Evolutionary conservation across 2,329 filamentous ascomycete genomes (phyloP), one percentile per base, ranked within the genome.

Genomic region (Verticillium albo-atrum): DNA sequence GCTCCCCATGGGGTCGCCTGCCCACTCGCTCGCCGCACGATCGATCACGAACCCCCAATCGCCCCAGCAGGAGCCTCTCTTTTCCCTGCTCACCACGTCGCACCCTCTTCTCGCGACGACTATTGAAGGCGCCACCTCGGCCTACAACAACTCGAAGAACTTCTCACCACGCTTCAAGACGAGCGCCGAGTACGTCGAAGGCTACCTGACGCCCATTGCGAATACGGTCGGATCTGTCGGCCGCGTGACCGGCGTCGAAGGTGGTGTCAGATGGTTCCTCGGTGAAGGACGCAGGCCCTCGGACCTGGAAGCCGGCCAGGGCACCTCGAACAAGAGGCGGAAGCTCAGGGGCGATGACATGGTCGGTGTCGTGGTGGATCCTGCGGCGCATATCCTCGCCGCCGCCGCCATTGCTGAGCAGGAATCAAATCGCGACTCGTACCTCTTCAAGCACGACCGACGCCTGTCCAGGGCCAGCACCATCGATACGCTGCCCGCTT

Each of bases 101-200:
- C 92, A 97, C 70, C 94, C 94, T 0, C 80, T 96, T 62, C 83
- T 97, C 17, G 92, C 91, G 10, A 91, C 87, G 28, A 92, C 92
- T 0, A 93, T 96, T 66, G 91, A 91, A 65, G 88, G 89, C 57
- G 94, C 92, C 0, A 84, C 94, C 7, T 92, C 90, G 1, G 91
- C 91, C 1, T 98, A 98, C 72, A 89, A 89, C 28, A 88, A 84
- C 3, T 92, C 91, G 12, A 97, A 98, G 74, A 91, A 93, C 66
- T 96, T 94, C 68, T 96, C 92, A 1, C 92, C 94, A 0, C 85
- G 90, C 2, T 91, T 97, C 70, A 92, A 91, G 72, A 90, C 90
- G n/a, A 86, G 92, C 62, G 94, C 91, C 55, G 92, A 97, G 71
- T 92, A 96, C 67, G 88, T 97, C 23, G 94, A 98, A 73, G 89